Evolutionary conservation across 371 early-diverging fungal species (phyloP).

Genomic region (Hamiltosporidium magnivora): DNA sequence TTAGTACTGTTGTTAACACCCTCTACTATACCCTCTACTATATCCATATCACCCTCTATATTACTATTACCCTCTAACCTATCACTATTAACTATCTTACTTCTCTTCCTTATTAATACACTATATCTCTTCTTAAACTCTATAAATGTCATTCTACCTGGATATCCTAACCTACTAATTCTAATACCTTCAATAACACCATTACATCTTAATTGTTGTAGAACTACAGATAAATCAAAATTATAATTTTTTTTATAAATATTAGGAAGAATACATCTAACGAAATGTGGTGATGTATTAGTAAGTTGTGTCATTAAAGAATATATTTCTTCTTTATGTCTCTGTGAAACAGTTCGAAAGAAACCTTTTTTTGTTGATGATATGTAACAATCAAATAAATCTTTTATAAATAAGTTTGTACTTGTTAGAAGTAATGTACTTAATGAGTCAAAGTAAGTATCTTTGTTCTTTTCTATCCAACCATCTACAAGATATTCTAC

Average conservation of each 20-base stretch:
- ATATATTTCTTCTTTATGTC: constrained; percentile 81
- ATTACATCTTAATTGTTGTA: constrained; percentile 91
- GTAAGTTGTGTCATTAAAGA: constrained; percentile 75
- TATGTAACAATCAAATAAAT: constrained; percentile 66
- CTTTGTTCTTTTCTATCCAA: constrained; percentile 97
- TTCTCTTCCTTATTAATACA: constrained; percentile 58
- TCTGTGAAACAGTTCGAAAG: constrained; percentile 73
- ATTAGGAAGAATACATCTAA: constrained; percentile 96
- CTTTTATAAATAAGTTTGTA: constrained; percentile 56
- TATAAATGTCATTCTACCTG: constrained; percentile 74
- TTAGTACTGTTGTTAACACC: not conserved
- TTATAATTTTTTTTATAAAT: constrained; percentile 71
- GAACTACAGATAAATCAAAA: constrained; percentile 67
- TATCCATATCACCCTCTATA: too few relatives aligned
- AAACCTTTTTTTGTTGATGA: constrained; percentile 62
- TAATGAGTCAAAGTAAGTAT: constrained; percentile 88
- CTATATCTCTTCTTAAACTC: constrained; percentile 89
- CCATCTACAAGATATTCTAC: constrained; percentile 83
- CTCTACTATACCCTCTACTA: too few relatives aligned
- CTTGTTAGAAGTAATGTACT: constrained; percentile 71
- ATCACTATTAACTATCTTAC: not conserved
- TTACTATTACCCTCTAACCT: not conserved
- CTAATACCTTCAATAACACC: constrained; percentile 98
- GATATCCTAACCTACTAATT: constrained; percentile 90
- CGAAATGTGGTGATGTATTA: constrained; percentile 89